These are phyloP conservation scores for Nymphaea thermarum DNA, from an alignment of 164 flowering plant genomes.

Conservation along the genomic window DNA sequence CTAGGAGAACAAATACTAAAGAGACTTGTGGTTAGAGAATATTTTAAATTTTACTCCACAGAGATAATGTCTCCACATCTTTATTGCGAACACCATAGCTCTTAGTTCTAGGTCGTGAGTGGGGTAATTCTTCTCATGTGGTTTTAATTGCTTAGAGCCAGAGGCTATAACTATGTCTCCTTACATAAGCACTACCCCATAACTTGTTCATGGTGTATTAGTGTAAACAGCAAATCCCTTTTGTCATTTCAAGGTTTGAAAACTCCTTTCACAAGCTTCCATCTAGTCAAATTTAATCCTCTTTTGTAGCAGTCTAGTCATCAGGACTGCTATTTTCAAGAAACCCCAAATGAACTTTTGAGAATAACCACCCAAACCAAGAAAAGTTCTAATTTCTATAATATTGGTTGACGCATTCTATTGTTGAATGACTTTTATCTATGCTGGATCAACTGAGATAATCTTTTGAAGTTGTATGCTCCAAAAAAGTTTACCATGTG, in stretches of 20 bases:
- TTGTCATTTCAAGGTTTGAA: not conserved
- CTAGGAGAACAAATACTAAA: not conserved
- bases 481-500: too few relatives aligned
- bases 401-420: too few relatives aligned
- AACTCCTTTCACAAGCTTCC: not conserved
- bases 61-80: constrained; percentile 3
- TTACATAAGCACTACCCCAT: not conserved
- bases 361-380: too few relatives aligned
- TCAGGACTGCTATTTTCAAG: too few relatives aligned
- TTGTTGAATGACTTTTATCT: too few relatives aligned
- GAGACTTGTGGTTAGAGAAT: not conserved
- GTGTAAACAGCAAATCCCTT: not conserved
- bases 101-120: not conserved
- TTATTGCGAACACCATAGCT: not conserved
- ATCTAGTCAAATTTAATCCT: too few relatives aligned
- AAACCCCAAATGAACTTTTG: too few relatives aligned
- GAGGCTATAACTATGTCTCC: too few relatives aligned
- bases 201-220: not conserved
- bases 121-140: not conserved
- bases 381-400: too few relatives aligned
- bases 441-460: too few relatives aligned
- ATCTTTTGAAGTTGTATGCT: too few relatives aligned
- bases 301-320: too few relatives aligned
- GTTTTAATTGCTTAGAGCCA: not conserved
- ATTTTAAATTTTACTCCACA: not conserved